Conservation (phyloP, 805 yeast species). For the Jamesozyma spencerorum region DNA sequence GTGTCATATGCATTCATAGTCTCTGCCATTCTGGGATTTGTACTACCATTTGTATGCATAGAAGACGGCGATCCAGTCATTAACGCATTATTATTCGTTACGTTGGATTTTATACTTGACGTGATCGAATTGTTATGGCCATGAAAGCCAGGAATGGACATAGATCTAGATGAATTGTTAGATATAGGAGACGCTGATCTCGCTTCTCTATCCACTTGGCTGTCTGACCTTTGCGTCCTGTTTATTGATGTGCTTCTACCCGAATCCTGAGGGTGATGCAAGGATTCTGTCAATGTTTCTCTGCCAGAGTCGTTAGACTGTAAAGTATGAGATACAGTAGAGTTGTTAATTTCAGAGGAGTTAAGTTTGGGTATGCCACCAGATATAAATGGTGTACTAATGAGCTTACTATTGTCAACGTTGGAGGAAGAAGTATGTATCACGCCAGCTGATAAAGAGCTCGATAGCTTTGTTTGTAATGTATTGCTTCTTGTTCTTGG, state of each 20-base stretch:
- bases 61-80: not conserved
- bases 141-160: not conserved
- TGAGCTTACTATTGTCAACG: not conserved
- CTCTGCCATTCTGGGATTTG: not conserved
- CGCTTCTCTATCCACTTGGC: conserved; percentile 1
- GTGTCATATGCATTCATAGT: no score
- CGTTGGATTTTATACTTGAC: not conserved
- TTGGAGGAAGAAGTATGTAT: conserved; percentile 1
- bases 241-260: not conserved
- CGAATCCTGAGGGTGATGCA: conserved; percentile 1
- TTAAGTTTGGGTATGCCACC: not conserved
- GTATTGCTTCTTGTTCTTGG: conserved; percentile 23
- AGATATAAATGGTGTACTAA: not conserved
- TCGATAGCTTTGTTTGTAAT: conserved; percentile 11
- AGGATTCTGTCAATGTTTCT: no score
- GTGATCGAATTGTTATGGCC: not conserved
- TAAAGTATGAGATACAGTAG: not conserved
- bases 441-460: conserved; percentile 17
- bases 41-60: not conserved
- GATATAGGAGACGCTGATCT: not conserved
- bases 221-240: conserved; percentile 1
- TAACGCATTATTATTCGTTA: not conserved
- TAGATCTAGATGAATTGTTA: conserved; percentile 1
- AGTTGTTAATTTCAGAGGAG: not conserved
- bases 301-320: not conserved